Conservation (phyloP, 352 stramenopile species). For the Phytophthora sojae region DNA sequence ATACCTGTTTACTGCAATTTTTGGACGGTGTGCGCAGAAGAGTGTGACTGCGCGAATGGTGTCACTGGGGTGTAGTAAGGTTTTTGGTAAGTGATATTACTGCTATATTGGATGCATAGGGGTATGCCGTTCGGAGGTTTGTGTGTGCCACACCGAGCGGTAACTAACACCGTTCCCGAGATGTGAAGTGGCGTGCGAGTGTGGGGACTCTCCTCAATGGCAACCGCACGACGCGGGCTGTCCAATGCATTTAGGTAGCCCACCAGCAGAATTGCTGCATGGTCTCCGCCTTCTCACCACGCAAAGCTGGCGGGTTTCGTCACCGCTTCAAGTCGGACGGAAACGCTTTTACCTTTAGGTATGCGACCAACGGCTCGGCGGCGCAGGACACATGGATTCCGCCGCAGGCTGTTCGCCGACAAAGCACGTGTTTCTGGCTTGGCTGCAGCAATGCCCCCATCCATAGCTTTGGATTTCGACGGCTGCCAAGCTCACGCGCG, state of each 20-base stretch:
- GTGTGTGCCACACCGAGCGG: neutral
- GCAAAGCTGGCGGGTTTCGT: neutral
- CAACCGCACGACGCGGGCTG: conserved; percentile 20
- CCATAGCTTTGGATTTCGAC: neutral
- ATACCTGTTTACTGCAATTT: neutral
- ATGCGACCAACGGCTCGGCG: neutral
- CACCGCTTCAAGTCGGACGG: neutral
- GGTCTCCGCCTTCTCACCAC: neutral
- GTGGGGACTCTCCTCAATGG: conserved; percentile 21
- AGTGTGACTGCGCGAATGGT: too few relatives aligned
- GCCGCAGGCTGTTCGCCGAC: neutral
- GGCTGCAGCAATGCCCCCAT: neutral
- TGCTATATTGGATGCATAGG: neutral
- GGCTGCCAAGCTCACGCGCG: too few relatives aligned
- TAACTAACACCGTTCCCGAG: conserved; percentile 22
- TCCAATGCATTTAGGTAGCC: conserved; percentile 19
- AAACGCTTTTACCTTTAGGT: neutral
- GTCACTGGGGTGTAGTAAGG: neutral
- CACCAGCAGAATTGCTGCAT: too few relatives aligned
- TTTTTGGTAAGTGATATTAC: neutral
- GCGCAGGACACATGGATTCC: neutral
- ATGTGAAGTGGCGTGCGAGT: conserved; percentile 29
- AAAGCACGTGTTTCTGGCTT: neutral
- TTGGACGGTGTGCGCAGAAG: too few relatives aligned
- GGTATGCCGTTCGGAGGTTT: neutral